Conservation (phyloP, 805 yeast species). For the Vanderwaltozyma tropicalis region DNA sequence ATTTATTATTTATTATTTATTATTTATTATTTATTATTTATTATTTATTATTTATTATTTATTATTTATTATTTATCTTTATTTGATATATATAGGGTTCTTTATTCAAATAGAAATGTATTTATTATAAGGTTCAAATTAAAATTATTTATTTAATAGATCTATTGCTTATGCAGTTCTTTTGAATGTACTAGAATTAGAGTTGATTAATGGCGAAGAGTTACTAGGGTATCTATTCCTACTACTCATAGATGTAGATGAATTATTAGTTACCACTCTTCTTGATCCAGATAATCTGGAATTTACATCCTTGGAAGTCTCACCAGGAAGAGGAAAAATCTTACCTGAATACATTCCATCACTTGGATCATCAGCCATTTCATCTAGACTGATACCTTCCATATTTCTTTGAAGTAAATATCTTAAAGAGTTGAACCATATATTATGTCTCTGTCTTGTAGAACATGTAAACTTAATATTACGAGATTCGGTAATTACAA, state of each 20-base stretch:
- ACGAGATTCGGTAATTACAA: constrained; percentile 59
- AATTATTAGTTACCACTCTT: constrained; percentile 2
- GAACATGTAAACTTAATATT: constrained; percentile 76
- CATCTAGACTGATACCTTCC: constrained; percentile 45
- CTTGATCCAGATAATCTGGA: constrained; percentile 13
- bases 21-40: neutral
- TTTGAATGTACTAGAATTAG: neutral
- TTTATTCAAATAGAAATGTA: neutral
- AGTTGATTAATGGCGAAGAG: constrained; percentile 2
- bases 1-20: constrained; percentile 1
- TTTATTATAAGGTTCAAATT: too few species aligned
- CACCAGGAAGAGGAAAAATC: constrained; percentile 19
- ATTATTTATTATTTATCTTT: neutral
- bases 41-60: neutral
- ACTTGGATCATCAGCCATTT: constrained; percentile 30
- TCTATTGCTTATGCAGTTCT: neutral
- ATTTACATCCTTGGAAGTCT: constrained; percentile 9
- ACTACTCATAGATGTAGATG: neutral
- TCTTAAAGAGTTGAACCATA: constrained; percentile 79
- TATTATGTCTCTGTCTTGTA: constrained; percentile 75
- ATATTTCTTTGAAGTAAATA: constrained; percentile 59
- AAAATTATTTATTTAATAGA: neutral
- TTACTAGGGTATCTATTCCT: constrained; percentile 6
- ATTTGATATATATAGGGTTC: neutral
- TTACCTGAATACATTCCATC: constrained; percentile 30